Conservation (phyloP, 768 basidiomycete genomes). For the Phlegmacium glaucopus region DNA sequence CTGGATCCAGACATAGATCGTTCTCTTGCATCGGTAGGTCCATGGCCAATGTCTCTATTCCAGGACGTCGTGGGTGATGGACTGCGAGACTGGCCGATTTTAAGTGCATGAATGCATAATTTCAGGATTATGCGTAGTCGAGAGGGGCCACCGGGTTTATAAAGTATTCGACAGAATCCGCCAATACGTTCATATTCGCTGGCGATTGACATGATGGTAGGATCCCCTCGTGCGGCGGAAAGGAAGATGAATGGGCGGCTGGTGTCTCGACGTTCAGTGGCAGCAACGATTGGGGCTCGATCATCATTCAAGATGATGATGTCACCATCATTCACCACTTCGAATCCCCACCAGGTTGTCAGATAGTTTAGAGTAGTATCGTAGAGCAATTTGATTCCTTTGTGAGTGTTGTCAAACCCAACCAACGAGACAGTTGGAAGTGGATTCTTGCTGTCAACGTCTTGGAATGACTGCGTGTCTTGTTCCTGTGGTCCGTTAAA, state of each 20-base stretch:
- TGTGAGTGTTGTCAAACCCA: constrained; percentile 64
- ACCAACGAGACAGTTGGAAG: constrained; percentile 62
- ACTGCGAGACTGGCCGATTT: constrained; percentile 39
- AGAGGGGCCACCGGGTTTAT: constrained; percentile 86
- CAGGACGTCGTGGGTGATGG: constrained; percentile 13
- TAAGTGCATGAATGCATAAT: constrained; percentile 54
- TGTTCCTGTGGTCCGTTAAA: constrained; percentile 36
- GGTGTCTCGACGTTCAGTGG: constrained; percentile 55
- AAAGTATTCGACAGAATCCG: constrained; percentile 84
- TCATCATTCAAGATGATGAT: constrained; percentile 85
- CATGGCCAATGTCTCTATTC: constrained; percentile 9
- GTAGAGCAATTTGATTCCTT: constrained; percentile 65
- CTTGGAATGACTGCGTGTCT: constrained; percentile 45
- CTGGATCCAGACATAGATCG: constrained; percentile 10
- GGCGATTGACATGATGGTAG: constrained; percentile 57
- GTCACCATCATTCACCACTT: constrained; percentile 52
- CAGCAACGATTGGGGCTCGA: constrained; percentile 48
- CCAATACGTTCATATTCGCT: constrained; percentile 76
- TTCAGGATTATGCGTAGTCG: constrained; percentile 66
- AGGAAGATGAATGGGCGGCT: constrained; percentile 72
- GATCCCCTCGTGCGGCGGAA: constrained; percentile 65
- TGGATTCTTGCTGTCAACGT: constrained; percentile 28
- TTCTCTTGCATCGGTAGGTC: not conserved
- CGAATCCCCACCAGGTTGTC: constrained; percentile 74
- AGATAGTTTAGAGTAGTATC: constrained; percentile 65